Evolutionary conservation across 139 green algal genomes (phyloP), one percentile per base, ranked within the genome.

Genomic region (Chlorella sp.): DNA sequence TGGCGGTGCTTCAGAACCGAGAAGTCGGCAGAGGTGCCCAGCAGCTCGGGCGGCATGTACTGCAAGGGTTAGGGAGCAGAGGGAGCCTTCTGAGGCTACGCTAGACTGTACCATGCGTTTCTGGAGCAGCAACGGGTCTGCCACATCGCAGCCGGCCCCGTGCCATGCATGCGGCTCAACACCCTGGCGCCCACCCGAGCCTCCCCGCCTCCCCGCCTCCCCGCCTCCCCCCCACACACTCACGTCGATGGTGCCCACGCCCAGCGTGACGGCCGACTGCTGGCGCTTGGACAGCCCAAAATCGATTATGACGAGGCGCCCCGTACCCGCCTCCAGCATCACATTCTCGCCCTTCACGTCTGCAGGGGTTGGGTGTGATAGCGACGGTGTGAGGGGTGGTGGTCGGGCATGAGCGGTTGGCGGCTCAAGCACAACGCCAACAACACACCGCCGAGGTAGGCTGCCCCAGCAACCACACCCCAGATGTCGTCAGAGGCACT

Each of bases 281-380:
- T 95, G 81, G 76, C 93, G 90, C 90, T 96, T 96, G 72, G 80
- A 88, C 34, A 98, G 87, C 28, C 95, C 95, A 87, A 98, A 97
- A 84, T 98, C 95, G 74, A 98, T 96, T 48, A 97, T 86, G 85
- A 93, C 93, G 32, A 95, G 36, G 11, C 87, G 46, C 5, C 90
- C 90, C 20, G 43, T 79, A n/a, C 73, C 79, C 54, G 17, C 28
- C 24, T 95, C 90, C 75, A 98, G 40, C 72, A 78, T 46, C 72
- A 78, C 70, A 84, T 97, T 97, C 84, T 97, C 94, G 0, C 93
- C 91, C 86, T 98, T 97, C 58, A 97, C 77, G 95, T 80, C 80
- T 97, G 90, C 87, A 94, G 93, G 3, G 94, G 81, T 91, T 89
- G 30, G 92, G 87, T 9, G 94, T 22, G 6, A 1, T 41, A 19